Conservation (phyloP, 768 basidiomycete species). For the Trametes elegans region DNA sequence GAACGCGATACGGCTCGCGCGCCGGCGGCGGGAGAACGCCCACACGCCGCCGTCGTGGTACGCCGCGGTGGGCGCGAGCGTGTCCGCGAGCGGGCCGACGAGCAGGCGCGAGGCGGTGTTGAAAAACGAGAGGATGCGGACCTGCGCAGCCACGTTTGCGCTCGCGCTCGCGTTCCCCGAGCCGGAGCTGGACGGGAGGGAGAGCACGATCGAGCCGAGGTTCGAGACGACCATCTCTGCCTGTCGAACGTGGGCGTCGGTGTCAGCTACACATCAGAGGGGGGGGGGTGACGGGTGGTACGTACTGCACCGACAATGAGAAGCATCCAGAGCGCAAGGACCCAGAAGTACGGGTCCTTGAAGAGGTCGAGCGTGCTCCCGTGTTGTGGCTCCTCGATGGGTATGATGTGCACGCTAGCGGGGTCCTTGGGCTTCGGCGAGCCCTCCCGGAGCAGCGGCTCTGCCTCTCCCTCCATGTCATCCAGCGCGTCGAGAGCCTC, state of each 20-base stretch:
- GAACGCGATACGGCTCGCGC: constrained; percentile 62
- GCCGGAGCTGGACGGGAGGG: constrained; percentile 43
- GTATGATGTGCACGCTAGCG: constrained; percentile 21
- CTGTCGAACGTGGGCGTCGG: constrained; percentile 33
- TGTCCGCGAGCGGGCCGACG: constrained; percentile 69
- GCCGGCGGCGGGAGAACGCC: constrained; percentile 45
- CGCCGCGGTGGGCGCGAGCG: constrained; percentile 60
- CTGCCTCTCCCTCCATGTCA: constrained; percentile 15
- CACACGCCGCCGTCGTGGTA: constrained; percentile 36
- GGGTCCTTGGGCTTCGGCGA: constrained; percentile 17
- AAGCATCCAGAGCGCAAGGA: constrained; percentile 49
- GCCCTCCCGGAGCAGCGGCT: constrained; percentile 30
- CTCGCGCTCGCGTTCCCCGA: constrained; percentile 3
- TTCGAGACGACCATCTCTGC: constrained; percentile 84
- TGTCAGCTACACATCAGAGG: background rate
- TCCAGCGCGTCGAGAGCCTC: background rate
- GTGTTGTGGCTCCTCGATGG: constrained; percentile 30
- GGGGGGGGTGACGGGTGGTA: constrained; percentile 10
- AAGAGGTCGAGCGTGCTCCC: constrained; percentile 44
- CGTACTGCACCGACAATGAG: constrained; percentile 69
- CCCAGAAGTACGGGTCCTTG: constrained; percentile 61
- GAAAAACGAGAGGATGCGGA: constrained; percentile 63
- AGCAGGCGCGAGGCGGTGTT: constrained; percentile 72
- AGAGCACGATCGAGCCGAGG: constrained; percentile 71
- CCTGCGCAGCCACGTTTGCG: constrained; percentile 51